Conservation (phyloP, 805 yeast species). For the Lipomyces spencermartinsiae region DNA sequence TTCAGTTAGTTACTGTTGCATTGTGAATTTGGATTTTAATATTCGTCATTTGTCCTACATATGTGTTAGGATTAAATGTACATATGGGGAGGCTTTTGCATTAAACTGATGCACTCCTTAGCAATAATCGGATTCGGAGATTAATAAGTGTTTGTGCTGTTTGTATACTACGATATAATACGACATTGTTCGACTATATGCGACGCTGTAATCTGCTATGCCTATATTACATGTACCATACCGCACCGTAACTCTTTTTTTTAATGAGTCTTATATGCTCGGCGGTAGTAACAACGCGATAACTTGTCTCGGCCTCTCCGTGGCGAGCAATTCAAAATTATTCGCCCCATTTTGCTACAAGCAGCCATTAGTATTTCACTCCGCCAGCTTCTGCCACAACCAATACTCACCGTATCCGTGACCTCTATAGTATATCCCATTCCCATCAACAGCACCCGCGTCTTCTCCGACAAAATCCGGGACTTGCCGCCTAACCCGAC, state of each 20-base stretch:
- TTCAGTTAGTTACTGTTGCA: not conserved
- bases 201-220: not conserved
- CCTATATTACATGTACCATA: not conserved
- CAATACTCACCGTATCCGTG: constrained; percentile 58
- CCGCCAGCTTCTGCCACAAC: not conserved
- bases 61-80: too few relatives aligned
- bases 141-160: not conserved
- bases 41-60: too few relatives aligned
- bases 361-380: not conserved
- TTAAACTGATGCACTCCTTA: too few relatives aligned
- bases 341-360: constrained; percentile 60
- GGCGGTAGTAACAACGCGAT: constrained; percentile 78
- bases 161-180: not conserved
- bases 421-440: constrained; percentile 76
- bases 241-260: not conserved
- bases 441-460: constrained; percentile 55
- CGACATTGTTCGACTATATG: not conserved
- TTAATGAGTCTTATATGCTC: constrained; percentile 49
- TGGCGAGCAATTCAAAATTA: constrained; percentile 75
- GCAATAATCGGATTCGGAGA: too few relatives aligned
- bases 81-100: too few relatives aligned
- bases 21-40: not conserved
- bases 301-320: constrained; percentile 77
- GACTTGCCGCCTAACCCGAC: constrained; percentile 71
- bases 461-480: constrained; percentile 65